phyloP scores from a whole-genome alignment of 2,329 filamentous ascomycete genomes.

The Neopestalotiopsis rosae region DNA sequence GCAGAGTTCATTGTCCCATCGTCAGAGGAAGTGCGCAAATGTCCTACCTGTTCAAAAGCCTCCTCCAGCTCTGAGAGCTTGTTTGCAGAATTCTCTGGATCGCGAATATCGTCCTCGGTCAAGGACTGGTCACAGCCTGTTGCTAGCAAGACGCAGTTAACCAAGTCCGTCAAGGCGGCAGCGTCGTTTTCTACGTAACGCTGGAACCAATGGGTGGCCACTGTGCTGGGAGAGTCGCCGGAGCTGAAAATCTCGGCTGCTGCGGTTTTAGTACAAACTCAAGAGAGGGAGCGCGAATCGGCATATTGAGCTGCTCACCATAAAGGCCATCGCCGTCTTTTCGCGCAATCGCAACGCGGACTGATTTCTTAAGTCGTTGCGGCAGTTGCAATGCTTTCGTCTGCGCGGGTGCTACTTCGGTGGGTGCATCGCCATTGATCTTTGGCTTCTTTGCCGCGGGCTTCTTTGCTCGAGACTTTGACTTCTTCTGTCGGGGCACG shows the following conservation, averaged over 20 bases:
- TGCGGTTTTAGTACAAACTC: neutral
- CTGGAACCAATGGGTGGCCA: constrained; percentile 65
- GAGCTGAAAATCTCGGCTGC: constrained; percentile 70
- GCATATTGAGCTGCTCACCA: constrained; percentile 47
- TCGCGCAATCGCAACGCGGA: constrained; percentile 55
- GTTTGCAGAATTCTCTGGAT: constrained; percentile 84
- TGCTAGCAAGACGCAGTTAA: constrained; percentile 71
- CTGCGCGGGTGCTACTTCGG: constrained; percentile 41
- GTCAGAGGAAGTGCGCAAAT: constrained; percentile 23
- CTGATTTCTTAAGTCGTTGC: constrained; percentile 61
- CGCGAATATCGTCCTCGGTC: constrained; percentile 81
- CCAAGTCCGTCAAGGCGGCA: constrained; percentile 63
- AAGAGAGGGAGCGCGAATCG: neutral
- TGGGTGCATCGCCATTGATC: constrained; percentile 58
- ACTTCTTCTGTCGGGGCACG: constrained; percentile 41
- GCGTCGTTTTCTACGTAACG: constrained; percentile 61
- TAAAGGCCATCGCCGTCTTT: constrained; percentile 60
- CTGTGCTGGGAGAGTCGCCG: constrained; percentile 59
- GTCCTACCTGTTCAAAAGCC: constrained; percentile 77
- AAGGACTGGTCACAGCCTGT: constrained; percentile 84
- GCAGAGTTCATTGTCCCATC: neutral
- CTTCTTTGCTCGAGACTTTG: constrained; percentile 55
- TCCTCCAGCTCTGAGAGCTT: constrained; percentile 85
- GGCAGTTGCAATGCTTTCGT: constrained; percentile 42
- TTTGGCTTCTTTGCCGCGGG: constrained; percentile 69